Evolutionary conservation across 1,139 yeast genomes (phyloP).

Genomic region (Kazachstania sp.): DNA sequence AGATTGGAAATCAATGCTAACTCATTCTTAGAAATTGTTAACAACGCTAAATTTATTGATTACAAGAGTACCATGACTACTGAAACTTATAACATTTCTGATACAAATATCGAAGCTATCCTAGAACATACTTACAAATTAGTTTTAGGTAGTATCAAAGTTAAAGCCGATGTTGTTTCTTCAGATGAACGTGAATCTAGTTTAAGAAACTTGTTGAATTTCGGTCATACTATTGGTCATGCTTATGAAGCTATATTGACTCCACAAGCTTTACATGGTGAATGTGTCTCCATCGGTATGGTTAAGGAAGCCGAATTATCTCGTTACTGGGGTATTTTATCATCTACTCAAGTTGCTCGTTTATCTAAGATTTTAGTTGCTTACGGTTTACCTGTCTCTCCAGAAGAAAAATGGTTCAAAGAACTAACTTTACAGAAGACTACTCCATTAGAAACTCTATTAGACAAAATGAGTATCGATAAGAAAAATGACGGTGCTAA

Average conservation of each 20-base stretch:
- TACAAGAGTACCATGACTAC: slow-evolving; percentile 18
- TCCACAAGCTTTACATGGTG: slow-evolving; percentile 95
- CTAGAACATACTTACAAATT: slow-evolving; percentile 66
- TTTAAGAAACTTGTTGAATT: slow-evolving; percentile 80
- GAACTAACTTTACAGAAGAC: slow-evolving; percentile 59
- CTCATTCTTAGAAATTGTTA: slow-evolving; percentile 44
- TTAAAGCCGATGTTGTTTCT: slow-evolving; percentile 90
- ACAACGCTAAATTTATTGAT: slow-evolving; percentile 37
- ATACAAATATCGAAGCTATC: slow-evolving; percentile 55
- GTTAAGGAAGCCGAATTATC: slow-evolving; percentile 90
- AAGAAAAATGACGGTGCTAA: slow-evolving; percentile 91
- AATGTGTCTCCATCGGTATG: slow-evolving; percentile 94
- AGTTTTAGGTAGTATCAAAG: slow-evolving; percentile 78
- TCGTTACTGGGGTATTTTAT: slow-evolving; percentile 76
- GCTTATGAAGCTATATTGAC: slow-evolving; percentile 95
- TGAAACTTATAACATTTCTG: slow-evolving; percentile 25
- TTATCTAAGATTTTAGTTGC: slow-evolving; percentile 72
- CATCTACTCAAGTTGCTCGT: slow-evolving; percentile 93
- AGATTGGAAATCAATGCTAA: slow-evolving; percentile 73
- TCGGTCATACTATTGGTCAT: slow-evolving; percentile 97
- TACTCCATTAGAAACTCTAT: slow-evolving; percentile 62
- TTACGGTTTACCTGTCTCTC: slow-evolving; percentile 75
- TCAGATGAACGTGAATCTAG: slow-evolving; percentile 95
- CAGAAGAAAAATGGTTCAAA: slow-evolving; percentile 64
- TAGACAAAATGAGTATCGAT: slow-evolving; percentile 88